Evolutionary conservation across 371 early-diverging fungal genomes (phyloP).

Genomic region (Rhizopus stolonifer): DNA sequence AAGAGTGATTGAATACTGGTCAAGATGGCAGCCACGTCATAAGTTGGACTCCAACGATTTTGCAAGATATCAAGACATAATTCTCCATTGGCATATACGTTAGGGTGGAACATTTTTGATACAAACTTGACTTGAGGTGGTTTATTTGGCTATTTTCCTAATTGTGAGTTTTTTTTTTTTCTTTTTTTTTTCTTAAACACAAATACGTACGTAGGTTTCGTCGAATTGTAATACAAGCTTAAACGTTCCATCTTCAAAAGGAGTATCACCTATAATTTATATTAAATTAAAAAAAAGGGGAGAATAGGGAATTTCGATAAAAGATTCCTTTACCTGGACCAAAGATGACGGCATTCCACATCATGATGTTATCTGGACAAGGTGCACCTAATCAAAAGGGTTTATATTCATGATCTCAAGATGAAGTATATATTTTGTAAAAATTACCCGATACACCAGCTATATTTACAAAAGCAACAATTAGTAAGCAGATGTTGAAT

Average conservation of each 20-base stretch:
- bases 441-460: slow-evolving; percentile 50
- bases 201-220: slow-evolving; percentile 86
- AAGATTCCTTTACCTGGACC: slow-evolving; percentile 79
- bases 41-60: slow-evolving; percentile 97
- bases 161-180: background rate
- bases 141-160: slow-evolving; percentile 79
- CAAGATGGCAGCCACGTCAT: slow-evolving; percentile 95
- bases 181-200: too few relatives aligned
- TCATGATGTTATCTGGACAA: slow-evolving; percentile 91
- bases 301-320: background rate
- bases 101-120: slow-evolving; percentile 99
- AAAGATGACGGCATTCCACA: slow-evolving; percentile 98
- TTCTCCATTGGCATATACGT: slow-evolving; percentile 98
- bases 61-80: slow-evolving; percentile 98
- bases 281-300: background rate
- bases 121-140: slow-evolving; percentile 98
- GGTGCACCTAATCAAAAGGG: slow-evolving; percentile 83
- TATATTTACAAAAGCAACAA: slow-evolving; percentile 2
- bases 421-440: background rate
- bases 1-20: slow-evolving; percentile 97
- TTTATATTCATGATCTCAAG: background rate
- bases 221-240: slow-evolving; percentile 95
- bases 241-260: slow-evolving; percentile 99
- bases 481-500: background rate
- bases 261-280: slow-evolving; percentile 80